These are phyloP conservation scores for Orbilia brochopaga DNA, from an alignment of 2,329 filamentous ascomycete species.

Conservation along the genomic window DNA sequence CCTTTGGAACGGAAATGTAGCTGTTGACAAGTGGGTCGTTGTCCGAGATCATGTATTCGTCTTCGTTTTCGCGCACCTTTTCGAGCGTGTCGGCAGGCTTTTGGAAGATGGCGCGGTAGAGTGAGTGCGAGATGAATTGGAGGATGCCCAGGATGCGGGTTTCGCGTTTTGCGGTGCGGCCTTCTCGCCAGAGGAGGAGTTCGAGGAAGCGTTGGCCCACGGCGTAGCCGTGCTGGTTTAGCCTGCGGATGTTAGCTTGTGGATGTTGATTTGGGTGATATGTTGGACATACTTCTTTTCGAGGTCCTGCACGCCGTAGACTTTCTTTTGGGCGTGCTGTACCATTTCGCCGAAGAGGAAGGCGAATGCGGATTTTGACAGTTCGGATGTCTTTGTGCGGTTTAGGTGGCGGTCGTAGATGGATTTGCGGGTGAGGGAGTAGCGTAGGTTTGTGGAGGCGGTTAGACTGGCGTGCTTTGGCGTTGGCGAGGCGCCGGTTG, in stretches of 20 bases:
- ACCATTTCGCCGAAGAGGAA: slow-evolving; percentile 98
- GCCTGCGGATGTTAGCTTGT: slow-evolving; percentile 62
- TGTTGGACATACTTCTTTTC: slow-evolving; percentile 74
- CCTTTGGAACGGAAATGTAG: slow-evolving; percentile 88
- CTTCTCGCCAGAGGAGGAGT: slow-evolving; percentile 84
- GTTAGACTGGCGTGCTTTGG: slow-evolving; percentile 49
- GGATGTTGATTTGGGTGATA: not conserved
- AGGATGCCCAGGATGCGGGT: slow-evolving; percentile 88
- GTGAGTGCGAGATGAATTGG: slow-evolving; percentile 89
- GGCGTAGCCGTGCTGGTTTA: slow-evolving; percentile 90
- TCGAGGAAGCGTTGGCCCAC: slow-evolving; percentile 94
- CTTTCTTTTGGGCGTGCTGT: slow-evolving; percentile 85
- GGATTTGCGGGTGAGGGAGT: slow-evolving; percentile 91
- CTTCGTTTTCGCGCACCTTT: slow-evolving; percentile 80
- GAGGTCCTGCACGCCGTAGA: slow-evolving; percentile 90
- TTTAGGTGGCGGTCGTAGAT: slow-evolving; percentile 97
- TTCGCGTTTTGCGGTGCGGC: slow-evolving; percentile 75
- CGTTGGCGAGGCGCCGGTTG: slow-evolving; percentile 61
- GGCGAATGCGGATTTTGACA: slow-evolving; percentile 91
- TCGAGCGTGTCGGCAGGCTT: slow-evolving; percentile 91
- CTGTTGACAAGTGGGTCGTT: slow-evolving; percentile 96
- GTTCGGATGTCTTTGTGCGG: slow-evolving; percentile 82
- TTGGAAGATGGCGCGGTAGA: slow-evolving; percentile 91
- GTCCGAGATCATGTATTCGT: slow-evolving; percentile 99
- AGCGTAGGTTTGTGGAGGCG: slow-evolving; percentile 70